phyloP scores from a whole-genome alignment of 2,329 filamentous ascomycete genomes.

The Trichoderma cornu-damae region DNA sequence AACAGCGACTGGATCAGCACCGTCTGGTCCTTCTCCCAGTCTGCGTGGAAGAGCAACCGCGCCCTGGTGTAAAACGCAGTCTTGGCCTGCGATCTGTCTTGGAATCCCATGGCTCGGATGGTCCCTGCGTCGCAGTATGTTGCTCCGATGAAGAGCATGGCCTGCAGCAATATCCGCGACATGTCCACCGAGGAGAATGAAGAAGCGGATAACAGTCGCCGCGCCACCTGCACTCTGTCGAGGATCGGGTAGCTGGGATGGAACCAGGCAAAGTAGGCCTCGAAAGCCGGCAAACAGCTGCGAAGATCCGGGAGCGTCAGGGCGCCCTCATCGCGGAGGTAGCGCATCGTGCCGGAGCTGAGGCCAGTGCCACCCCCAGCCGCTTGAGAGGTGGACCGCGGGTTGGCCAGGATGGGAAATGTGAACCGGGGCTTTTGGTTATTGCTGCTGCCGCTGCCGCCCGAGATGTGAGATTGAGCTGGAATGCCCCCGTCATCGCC shows the following conservation, averaged over 20 bases:
- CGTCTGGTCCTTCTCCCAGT: slow-evolving; percentile 47
- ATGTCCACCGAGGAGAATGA: slow-evolving; percentile 31
- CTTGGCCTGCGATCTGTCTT: slow-evolving; percentile 46
- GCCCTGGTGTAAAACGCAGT: slow-evolving; percentile 46
- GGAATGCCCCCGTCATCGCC: slow-evolving; percentile 21
- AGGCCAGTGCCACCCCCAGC: slow-evolving; percentile 32
- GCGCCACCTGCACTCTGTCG: slow-evolving; percentile 41
- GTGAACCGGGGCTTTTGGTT: slow-evolving; percentile 26
- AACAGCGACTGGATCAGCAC: slow-evolving; percentile 48
- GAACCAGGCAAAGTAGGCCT: slow-evolving; percentile 53
- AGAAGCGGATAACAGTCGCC: slow-evolving; percentile 29
- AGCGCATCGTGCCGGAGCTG: slow-evolving; percentile 44
- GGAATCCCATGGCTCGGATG: slow-evolving; percentile 42
- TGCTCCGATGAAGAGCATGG: slow-evolving; percentile 51
- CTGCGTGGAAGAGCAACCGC: slow-evolving; percentile 48
- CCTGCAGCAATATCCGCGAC: slow-evolving; percentile 47
- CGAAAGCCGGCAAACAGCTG: slow-evolving; percentile 40
- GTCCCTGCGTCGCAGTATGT: slow-evolving; percentile 47
- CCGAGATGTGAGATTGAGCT: neutral
- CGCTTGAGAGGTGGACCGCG: slow-evolving; percentile 22
- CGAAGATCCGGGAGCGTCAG: slow-evolving; percentile 42
- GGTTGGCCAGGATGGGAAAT: slow-evolving; percentile 30
- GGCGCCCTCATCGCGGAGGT: slow-evolving; percentile 41
- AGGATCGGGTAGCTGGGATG: slow-evolving; percentile 53
- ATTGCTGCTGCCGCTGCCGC: neutral